phyloP scores from a whole-genome alignment of 2,329 filamentous ascomycete genomes.

The Apiospora arundinis region DNA sequence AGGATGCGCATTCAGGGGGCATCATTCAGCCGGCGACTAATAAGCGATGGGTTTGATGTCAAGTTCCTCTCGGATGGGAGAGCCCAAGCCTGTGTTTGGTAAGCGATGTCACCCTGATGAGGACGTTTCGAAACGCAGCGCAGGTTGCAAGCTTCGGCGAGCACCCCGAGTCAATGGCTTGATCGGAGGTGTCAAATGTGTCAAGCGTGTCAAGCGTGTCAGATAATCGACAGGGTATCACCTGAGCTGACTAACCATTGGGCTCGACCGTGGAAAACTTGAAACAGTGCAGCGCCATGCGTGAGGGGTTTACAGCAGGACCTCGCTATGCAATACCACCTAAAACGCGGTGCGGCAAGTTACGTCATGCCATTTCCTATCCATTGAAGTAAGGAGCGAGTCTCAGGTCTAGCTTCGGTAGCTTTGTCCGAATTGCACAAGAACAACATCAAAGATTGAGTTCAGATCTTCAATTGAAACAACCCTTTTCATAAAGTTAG shows the following conservation, averaged over 20 bases:
- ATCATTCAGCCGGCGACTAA: background rate
- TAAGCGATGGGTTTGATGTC: background rate
- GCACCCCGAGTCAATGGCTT: background rate
- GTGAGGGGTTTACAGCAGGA: background rate
- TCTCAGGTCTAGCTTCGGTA: background rate
- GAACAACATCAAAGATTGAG: background rate
- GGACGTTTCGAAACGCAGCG: background rate
- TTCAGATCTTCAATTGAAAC: background rate
- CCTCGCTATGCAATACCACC: background rate
- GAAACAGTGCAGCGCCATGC: background rate
- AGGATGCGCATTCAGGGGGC: background rate
- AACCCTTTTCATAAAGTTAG: background rate
- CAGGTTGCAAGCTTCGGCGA: background rate
- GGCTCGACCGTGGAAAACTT: background rate
- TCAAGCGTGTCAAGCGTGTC: background rate
- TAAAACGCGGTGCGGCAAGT: background rate
- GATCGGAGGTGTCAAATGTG: background rate
- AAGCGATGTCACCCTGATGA: background rate
- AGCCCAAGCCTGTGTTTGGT: background rate
- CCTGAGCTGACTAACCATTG: background rate
- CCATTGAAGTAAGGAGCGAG: conserved; percentile 1
- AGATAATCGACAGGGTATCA: background rate
- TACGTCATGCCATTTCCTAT: background rate
- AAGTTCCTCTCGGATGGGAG: background rate
- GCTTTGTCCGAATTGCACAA: background rate